A percentile compares a stretch with the other conserved stretches of the same genome.
phyloP scores from a whole-genome alignment of 139 green algal species.

The Bryopsis sp. region DNA sequence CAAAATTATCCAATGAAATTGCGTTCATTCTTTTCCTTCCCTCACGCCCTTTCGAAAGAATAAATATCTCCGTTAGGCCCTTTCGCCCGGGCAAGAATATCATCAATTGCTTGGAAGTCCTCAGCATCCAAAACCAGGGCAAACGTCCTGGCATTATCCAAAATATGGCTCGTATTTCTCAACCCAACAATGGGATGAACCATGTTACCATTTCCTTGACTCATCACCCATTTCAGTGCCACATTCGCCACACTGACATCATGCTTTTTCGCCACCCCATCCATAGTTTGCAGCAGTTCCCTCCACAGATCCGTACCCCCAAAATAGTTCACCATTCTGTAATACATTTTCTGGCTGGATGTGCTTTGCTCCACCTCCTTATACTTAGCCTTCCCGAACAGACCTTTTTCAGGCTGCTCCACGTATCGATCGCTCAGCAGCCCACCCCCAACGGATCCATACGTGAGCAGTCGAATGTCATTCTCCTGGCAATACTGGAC shows the following conservation, averaged over 20 bases:
- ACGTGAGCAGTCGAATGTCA: slow-evolving; percentile 41
- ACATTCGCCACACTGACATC: slow-evolving; percentile 40
- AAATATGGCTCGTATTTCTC: slow-evolving; percentile 31
- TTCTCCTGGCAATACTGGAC: slow-evolving; percentile 28
- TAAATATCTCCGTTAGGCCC: slow-evolving; percentile 39
- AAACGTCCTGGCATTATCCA: slow-evolving; percentile 32
- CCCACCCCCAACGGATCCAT: slow-evolving; percentile 39
- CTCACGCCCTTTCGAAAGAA: slow-evolving; percentile 39
- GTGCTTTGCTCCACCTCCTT: slow-evolving; percentile 44
- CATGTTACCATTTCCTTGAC: slow-evolving; percentile 27
- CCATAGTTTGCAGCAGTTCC: slow-evolving; percentile 35
- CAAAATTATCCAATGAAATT: too few relatives aligned
- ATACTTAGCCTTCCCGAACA: slow-evolving; percentile 26
- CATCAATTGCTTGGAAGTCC: slow-evolving; percentile 28
- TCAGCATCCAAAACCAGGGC: slow-evolving; percentile 23
- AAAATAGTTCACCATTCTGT: slow-evolving; percentile 25
- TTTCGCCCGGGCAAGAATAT: slow-evolving; percentile 25
- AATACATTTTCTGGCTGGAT: slow-evolving; percentile 50
- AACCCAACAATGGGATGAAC: slow-evolving; percentile 45
- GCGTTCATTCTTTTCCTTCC: too few relatives aligned
- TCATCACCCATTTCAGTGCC: slow-evolving; percentile 42
- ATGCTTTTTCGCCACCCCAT: slow-evolving; percentile 34
- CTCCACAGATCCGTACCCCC: slow-evolving; percentile 42
- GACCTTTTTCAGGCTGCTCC: slow-evolving; percentile 24
- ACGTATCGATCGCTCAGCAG: slow-evolving; percentile 39